Percentiles rank a stretch among this genome's conserved stretches.
Conservation (phyloP, 2,329 filamentous ascomycete genomes). For the Cladosporium velox region DNA sequence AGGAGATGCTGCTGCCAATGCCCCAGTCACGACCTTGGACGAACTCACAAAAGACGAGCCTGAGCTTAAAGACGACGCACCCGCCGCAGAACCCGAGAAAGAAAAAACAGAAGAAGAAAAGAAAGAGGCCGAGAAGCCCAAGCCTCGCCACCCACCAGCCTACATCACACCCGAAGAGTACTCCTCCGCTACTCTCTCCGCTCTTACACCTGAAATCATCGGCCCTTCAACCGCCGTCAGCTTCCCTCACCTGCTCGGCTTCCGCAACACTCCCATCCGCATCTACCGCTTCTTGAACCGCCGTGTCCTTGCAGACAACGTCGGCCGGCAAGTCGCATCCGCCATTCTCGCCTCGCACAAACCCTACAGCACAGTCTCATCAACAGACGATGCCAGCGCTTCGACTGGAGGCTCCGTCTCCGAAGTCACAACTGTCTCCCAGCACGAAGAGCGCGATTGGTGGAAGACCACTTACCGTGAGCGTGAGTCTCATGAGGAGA, state of each 20-base stretch:
- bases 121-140: conserved; percentile 46
- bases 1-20: conserved; percentile 33
- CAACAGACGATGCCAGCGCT: conserved; percentile 27
- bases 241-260: conserved; percentile 89
- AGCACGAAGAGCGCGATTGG: conserved; percentile 77
- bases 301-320: conserved; percentile 78
- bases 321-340: conserved; percentile 85
- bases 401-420: conserved; percentile 37
- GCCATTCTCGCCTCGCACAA: conserved; percentile 67
- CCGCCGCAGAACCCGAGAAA: conserved; percentile 33
- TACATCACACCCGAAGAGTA: conserved; percentile 78
- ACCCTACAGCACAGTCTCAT: conserved; percentile 43
- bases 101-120: conserved; percentile 44
- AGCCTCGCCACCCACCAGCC: conserved; percentile 64
- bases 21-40: conserved; percentile 15
- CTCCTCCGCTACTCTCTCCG: conserved; percentile 62
- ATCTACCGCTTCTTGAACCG: conserved; percentile 86
- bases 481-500: conserved; percentile 54
- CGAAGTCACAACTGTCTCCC: conserved; percentile 68
- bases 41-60: conserved; percentile 17
- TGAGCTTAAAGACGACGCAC: conserved; percentile 31
- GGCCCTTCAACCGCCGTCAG: conserved; percentile 71
- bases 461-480: conserved; percentile 69
- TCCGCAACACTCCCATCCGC: conserved; percentile 83
- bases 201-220: conserved; percentile 68